Evolutionary conservation across 2,329 filamentous ascomycete genomes (phyloP).

Genomic region (Xylariaceae sp.): DNA sequence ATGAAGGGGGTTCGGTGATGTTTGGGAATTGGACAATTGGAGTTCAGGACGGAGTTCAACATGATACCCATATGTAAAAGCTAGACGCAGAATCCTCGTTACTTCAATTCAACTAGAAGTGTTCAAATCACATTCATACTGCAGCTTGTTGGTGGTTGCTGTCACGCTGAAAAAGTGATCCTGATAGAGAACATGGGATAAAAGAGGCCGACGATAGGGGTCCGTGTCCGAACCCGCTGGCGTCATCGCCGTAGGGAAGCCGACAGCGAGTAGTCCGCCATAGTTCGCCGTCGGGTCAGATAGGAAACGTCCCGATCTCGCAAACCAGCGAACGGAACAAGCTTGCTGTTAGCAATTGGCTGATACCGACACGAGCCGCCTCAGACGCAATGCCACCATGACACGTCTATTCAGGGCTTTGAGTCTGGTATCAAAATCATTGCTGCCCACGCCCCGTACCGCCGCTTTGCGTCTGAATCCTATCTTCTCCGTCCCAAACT

Average conservation of each 20-base stretch:
- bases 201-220: no score
- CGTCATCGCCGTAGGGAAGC: no score
- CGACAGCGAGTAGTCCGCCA: background rate
- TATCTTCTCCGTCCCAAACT: conserved; percentile 9
- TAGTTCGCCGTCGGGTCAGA: no score
- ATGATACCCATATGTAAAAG: no score
- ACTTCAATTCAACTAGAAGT: background rate
- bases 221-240: no score
- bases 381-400: conserved; percentile 19
- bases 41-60: no score
- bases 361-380: conserved; percentile 2
- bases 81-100: conserved; percentile 7
- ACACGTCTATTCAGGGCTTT: conserved; percentile 20
- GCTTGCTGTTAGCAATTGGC: no score
- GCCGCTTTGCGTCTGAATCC: conserved; percentile 6
- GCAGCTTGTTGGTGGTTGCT: background rate
- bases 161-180: background rate
- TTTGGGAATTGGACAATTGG: no score
- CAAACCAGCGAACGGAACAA: conserved; percentile 7
- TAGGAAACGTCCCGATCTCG: conserved; percentile 21
- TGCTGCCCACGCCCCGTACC: conserved; percentile 1
- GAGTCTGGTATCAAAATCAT: conserved; percentile 17
- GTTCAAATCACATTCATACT: no score
- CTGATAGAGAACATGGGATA: no score
- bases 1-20: no score